phyloP scores from a whole-genome alignment of 768 basidiomycete genomes.

The Boletus sp. region DNA sequence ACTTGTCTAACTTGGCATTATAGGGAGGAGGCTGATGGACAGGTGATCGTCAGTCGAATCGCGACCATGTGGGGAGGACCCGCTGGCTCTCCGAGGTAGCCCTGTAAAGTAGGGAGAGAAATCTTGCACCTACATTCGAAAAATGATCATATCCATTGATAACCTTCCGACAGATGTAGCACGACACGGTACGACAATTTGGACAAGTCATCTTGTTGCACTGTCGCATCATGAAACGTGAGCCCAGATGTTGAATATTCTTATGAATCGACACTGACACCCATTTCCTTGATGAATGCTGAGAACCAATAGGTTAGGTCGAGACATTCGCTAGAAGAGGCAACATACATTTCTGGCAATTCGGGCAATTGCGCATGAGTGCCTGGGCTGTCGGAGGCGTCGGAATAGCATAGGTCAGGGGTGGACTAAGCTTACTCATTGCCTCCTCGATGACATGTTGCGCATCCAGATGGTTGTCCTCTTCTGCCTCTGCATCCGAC shows the following conservation, averaged over 20 bases:
- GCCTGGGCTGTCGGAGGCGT: constrained; percentile 54
- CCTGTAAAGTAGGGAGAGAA: background rate
- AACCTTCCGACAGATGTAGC: constrained; percentile 77
- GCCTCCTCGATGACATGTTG: constrained; percentile 86
- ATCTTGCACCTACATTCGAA: constrained; percentile 38
- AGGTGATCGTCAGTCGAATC: constrained; percentile 6
- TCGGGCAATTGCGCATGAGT: constrained; percentile 85
- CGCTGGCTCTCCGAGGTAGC: background rate
- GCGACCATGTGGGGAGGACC: background rate
- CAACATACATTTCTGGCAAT: constrained; percentile 68
- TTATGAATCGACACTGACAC: constrained; percentile 45
- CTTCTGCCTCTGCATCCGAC: constrained; percentile 56
- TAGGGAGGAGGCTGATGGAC: constrained; percentile 23
- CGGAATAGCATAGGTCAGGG: background rate
- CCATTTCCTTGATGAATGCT: constrained; percentile 79
- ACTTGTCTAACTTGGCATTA: constrained; percentile 24
- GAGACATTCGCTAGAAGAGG: background rate
- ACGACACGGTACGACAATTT: constrained; percentile 68
- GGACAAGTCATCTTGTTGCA: constrained; percentile 93
- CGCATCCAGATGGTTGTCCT: constrained; percentile 70
- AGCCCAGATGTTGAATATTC: background rate
- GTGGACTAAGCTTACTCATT: constrained; percentile 60
- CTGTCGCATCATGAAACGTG: constrained; percentile 32
- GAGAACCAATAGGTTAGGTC: constrained; percentile 5
- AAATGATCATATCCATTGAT: constrained; percentile 82